These are phyloP conservation scores for Combretum micranthum DNA, from an alignment of 345 rosid species.

Conservation along the genomic window DNA sequence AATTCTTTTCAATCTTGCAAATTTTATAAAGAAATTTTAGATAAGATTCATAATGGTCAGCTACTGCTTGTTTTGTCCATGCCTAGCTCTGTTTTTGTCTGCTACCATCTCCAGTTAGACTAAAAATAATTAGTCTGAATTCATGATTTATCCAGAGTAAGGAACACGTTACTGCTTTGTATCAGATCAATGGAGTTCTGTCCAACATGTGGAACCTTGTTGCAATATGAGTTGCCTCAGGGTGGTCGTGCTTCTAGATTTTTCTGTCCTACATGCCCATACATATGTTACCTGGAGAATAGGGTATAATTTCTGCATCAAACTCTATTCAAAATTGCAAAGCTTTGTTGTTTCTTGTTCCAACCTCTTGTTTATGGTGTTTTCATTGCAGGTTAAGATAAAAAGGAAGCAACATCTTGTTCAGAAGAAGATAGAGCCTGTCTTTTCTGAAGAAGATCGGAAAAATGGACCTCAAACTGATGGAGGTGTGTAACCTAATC, in stretches of 20 bases:
- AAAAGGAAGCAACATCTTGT: constrained; percentile 39
- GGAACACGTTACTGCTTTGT: neutral
- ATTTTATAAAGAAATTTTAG: no score
- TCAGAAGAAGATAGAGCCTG: constrained; percentile 46
- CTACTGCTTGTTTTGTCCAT: no score
- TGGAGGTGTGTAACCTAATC: constrained; percentile 17
- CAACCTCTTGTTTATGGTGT: neutral
- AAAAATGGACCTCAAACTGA: constrained; percentile 46
- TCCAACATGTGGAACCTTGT: neutral
- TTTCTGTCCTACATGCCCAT: neutral
- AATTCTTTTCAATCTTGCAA: no score
- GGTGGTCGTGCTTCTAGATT: neutral
- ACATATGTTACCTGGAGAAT: neutral
- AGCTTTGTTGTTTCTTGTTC: no score
- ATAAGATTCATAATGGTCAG: no score
- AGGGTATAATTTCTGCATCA: neutral
- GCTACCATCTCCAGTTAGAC: no score
- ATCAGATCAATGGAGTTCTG: neutral
- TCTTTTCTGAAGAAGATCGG: constrained; percentile 48
- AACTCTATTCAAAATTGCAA: no score
- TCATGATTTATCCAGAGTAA: no score
- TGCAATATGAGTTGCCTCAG: constrained; percentile 1
- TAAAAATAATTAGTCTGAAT: no score
- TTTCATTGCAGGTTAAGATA: constrained; percentile 37
- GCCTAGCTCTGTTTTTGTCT: no score